Conservation (phyloP, 2,329 filamentous ascomycete genomes). For the Ceratocystis diversiconidia region DNA sequence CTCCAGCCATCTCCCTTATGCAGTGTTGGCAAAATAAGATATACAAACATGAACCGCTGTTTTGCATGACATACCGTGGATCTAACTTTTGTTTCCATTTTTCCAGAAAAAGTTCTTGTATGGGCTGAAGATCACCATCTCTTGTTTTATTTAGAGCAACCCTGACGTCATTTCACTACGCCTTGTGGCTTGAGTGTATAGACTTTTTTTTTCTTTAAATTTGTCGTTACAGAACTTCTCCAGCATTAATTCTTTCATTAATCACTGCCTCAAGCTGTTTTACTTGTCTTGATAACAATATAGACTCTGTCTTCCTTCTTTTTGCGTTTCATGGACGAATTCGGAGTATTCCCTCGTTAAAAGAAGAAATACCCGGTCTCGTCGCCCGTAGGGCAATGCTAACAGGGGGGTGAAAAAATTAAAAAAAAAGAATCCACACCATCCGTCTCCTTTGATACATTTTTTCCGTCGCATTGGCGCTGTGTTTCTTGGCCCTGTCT, state of each 20-base stretch:
- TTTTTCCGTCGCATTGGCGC: too few species aligned
- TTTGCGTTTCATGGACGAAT: too few species aligned
- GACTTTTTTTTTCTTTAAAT: background rate
- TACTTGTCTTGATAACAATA: background rate
- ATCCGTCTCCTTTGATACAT: too few species aligned
- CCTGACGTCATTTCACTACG: background rate
- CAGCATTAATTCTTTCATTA: background rate
- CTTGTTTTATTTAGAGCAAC: background rate
- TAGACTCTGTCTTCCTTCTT: too few species aligned
- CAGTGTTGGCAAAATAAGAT: background rate
- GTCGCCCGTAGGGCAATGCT: too few species aligned
- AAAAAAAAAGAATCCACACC: too few species aligned
- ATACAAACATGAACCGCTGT: background rate
- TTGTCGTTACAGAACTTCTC: background rate
- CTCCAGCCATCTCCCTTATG: conserved; percentile 4
- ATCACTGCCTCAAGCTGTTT: background rate
- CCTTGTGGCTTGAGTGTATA: background rate
- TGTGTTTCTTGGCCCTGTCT: too few species aligned
- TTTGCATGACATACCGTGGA: background rate
- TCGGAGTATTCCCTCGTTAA: too few species aligned
- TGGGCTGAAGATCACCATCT: background rate
- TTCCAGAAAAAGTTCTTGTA: background rate
- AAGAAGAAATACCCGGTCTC: too few species aligned
- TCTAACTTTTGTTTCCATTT: background rate
- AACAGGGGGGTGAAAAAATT: too few species aligned